Percentiles rank a stretch among this genome's conserved stretches.
phyloP scores from a whole-genome alignment of 768 basidiomycete species.

The Phanerochaete carnosa region DNA sequence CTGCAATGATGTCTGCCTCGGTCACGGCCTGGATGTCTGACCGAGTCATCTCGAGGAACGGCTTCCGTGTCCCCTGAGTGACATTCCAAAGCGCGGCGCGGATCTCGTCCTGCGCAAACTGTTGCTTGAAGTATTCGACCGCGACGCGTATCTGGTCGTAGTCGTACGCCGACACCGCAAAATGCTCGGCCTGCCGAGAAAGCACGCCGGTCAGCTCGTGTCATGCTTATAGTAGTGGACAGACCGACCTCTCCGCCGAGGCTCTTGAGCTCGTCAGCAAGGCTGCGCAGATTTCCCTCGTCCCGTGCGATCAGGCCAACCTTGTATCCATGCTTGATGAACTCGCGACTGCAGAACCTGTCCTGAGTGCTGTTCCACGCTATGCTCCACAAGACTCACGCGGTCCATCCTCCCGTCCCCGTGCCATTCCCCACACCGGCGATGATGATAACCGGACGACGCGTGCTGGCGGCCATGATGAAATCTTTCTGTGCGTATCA shows the following conservation, averaged over 20 bases:
- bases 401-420: conserved; percentile 55
- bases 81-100: conserved; percentile 66
- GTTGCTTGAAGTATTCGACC: conserved; percentile 45
- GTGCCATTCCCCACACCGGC: conserved; percentile 48
- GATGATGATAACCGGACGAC: conserved; percentile 52
- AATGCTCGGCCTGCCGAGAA: conserved; percentile 46
- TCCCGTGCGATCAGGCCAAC: conserved; percentile 66
- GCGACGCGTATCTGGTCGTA: conserved; percentile 35
- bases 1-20: conserved; percentile 52
- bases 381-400: conserved; percentile 37
- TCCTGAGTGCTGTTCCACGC: background rate
- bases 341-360: conserved; percentile 42
- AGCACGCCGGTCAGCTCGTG: background rate
- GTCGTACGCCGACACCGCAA: conserved; percentile 44
- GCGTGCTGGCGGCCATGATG: conserved; percentile 8
- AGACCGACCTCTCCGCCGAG: conserved; percentile 56
- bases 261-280: conserved; percentile 52
- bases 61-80: conserved; percentile 56
- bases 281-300: conserved; percentile 43
- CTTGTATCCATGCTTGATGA: conserved; percentile 60
- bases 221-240: no score
- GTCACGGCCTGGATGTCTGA: conserved; percentile 50
- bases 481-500: no score
- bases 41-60: conserved; percentile 61
- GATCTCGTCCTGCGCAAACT: conserved; percentile 46